phyloP scores from a whole-genome alignment of 2,329 filamentous ascomycete species.

The Pyricularia pennisetigena region DNA sequence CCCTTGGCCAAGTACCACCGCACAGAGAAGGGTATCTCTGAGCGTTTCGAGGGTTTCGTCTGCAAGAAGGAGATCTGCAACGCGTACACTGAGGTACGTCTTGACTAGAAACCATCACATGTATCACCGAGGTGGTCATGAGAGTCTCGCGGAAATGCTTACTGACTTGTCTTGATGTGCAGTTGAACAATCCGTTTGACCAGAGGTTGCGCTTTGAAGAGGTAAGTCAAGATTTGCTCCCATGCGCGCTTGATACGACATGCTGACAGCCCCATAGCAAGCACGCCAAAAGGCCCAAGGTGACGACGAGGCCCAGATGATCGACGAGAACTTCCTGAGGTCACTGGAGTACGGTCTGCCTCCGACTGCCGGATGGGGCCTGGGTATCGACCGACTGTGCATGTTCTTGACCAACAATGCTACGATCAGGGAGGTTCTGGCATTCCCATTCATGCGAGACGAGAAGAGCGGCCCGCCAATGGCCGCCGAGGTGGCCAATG shows the following conservation, averaged over 20 bases:
- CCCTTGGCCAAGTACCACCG: slow-evolving; percentile 95
- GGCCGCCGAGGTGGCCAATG: slow-evolving; percentile 22
- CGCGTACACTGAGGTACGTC: slow-evolving; percentile 67
- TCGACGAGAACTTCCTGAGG: slow-evolving; percentile 92
- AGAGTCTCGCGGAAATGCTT: too few species aligned
- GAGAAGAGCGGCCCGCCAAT: slow-evolving; percentile 43
- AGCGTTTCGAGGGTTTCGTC: slow-evolving; percentile 96
- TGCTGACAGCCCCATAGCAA: slow-evolving; percentile 37
- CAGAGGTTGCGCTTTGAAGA: slow-evolving; percentile 88
- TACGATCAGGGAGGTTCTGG: slow-evolving; percentile 89
- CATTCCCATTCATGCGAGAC: slow-evolving; percentile 98
- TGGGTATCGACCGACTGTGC: slow-evolving; percentile 72
- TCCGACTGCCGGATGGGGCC: slow-evolving; percentile 91
- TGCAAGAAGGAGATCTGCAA: slow-evolving; percentile 97
- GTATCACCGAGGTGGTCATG: not conserved
- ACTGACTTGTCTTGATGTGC: not conserved
- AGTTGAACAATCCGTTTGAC: slow-evolving; percentile 90
- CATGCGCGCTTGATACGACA: too few species aligned
- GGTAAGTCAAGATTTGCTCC: not conserved
- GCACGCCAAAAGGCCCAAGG: slow-evolving; percentile 91
- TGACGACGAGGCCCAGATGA: slow-evolving; percentile 90
- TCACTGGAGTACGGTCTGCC: slow-evolving; percentile 68
- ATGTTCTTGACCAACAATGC: slow-evolving; percentile 76
- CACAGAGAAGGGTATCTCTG: slow-evolving; percentile 70
- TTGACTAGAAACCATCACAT: not conserved